Evolutionary conservation across 768 basidiomycete species (phyloP).

Genomic region (Pleurotus citrinopileatus): DNA sequence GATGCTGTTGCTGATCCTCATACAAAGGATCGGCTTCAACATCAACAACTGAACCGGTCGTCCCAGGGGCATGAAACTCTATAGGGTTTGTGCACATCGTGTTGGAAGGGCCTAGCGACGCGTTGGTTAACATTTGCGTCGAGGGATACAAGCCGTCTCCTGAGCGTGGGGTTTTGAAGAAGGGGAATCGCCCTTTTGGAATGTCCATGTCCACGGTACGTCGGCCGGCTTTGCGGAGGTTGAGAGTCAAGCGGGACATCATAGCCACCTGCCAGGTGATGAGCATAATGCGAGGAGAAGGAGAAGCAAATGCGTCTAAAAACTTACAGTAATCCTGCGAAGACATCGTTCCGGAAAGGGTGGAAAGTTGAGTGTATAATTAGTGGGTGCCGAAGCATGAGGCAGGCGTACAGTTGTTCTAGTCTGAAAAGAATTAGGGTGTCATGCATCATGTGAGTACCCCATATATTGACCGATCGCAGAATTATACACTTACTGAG

Average conservation of each 20-base stretch:
- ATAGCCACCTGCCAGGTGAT: constrained; percentile 47
- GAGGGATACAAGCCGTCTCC: background rate
- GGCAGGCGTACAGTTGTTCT: constrained; percentile 32
- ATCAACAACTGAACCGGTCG: no score
- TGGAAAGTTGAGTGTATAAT: constrained; percentile 29
- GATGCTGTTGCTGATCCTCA: background rate
- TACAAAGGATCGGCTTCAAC: no score
- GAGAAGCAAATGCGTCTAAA: background rate
- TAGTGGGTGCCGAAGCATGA: background rate
- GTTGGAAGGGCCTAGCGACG: background rate
- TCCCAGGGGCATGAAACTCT: background rate
- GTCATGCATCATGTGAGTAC: no score
- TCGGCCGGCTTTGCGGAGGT: constrained; percentile 42
- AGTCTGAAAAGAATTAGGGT: constrained; percentile 29
- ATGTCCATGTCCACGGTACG: background rate
- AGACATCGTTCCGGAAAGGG: constrained; percentile 11
- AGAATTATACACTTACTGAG: constrained; percentile 35
- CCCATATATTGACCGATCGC: background rate
- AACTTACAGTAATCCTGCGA: constrained; percentile 20
- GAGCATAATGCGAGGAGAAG: background rate
- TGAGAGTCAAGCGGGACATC: constrained; percentile 69
- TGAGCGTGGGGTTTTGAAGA: background rate
- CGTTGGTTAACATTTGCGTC: background rate
- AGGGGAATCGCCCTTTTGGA: background rate
- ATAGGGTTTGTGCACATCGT: background rate